Conservation (phyloP, 2,329 filamentous ascomycete species). For the Bipolaris oryzae region DNA sequence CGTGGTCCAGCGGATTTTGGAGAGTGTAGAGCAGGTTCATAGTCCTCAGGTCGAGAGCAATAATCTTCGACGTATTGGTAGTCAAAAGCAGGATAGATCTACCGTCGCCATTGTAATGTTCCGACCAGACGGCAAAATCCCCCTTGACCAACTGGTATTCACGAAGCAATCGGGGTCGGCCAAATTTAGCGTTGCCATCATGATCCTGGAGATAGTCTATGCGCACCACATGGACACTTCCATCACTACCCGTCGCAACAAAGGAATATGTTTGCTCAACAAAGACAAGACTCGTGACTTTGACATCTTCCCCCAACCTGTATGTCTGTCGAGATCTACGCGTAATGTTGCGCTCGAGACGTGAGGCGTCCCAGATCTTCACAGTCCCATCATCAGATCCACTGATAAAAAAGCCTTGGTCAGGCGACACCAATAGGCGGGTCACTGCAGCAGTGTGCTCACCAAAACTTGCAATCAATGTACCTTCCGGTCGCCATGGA, state of each 20-base stretch:
- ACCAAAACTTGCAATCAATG: constrained; percentile 83
- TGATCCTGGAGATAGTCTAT: constrained; percentile 69
- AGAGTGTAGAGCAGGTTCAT: constrained; percentile 84
- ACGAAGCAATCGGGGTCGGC: constrained; percentile 75
- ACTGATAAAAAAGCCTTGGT: constrained; percentile 94
- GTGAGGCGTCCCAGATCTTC: constrained; percentile 89
- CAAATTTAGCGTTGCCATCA: constrained; percentile 69
- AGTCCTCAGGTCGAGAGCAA: constrained; percentile 83
- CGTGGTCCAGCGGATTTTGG: constrained; percentile 88
- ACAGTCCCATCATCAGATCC: constrained; percentile 89
- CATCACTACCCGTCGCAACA: constrained; percentile 86
- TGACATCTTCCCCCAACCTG: constrained; percentile 71
- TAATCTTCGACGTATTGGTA: constrained; percentile 81
- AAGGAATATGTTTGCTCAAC: constrained; percentile 95
- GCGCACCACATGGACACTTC: constrained; percentile 80
- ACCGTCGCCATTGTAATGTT: constrained; percentile 85
- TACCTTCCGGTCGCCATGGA: constrained; percentile 83
- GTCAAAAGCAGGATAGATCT: constrained; percentile 84
- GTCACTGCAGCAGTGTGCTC: constrained; percentile 86
- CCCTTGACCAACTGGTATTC: constrained; percentile 72
- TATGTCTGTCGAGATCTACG: constrained; percentile 87
- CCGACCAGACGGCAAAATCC: constrained; percentile 86
- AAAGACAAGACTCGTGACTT: constrained; percentile 83
- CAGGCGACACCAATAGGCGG: constrained; percentile 80
- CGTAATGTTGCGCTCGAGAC: constrained; percentile 88